Base-by-base conservation (phyloP, 2,329 filamentous ascomycete species). In the Aquanectria penicillioides region DNA sequence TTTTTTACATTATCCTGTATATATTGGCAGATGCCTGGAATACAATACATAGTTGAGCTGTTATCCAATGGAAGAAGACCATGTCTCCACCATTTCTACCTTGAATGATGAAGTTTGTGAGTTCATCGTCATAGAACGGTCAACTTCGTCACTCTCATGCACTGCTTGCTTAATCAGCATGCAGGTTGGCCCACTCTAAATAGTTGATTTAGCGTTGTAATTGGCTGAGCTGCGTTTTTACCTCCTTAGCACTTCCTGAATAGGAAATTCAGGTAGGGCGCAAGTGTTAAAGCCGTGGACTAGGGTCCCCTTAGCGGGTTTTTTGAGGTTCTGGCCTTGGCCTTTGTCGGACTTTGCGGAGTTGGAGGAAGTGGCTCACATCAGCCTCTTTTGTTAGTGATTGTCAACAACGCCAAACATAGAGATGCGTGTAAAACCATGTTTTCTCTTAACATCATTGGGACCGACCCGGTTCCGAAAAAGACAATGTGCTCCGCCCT, bases 301-400 rank as follows among this genome's bases (percentile, higher is more conserved):
- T n/a, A 26, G 6, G 46, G n/a, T 15, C 40, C n/a, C 38, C 31
- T 31, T 36, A 15, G n/a, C 10, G 12, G 26, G 31, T 22, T 31
- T 17, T 10, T 9, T 50, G 17, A 55, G 50, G 41, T 44, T 36
- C 28, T n/a, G 12, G 20, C 12, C 22, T 29, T 20, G 36, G 26
- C 38, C 8, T 15, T 18, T 5, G 22, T 36, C 51, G 62, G 59
- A 62, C 37, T 62, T 64, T 57, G 48, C 52, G 57, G 57, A 61
- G 18, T 51, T 56, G 55, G 44, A 25, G 18, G n/a, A 20, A 49
- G 23, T 69, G 67, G 63, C 65, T 69, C 53, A 69, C 64, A 48
- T 69, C 64, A 69, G 67, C 66, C 65, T 25, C 8, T 17, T 15
- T 6, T 51, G 63, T 66, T 68, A 62, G 54, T 25, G 22, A 1